A percentile compares a stretch with the other conserved stretches of the same genome.
phyloP scores from a whole-genome alignment of 2,329 filamentous ascomycete species.

The Ophiognomonia clavigignenti-juglandacearum region DNA sequence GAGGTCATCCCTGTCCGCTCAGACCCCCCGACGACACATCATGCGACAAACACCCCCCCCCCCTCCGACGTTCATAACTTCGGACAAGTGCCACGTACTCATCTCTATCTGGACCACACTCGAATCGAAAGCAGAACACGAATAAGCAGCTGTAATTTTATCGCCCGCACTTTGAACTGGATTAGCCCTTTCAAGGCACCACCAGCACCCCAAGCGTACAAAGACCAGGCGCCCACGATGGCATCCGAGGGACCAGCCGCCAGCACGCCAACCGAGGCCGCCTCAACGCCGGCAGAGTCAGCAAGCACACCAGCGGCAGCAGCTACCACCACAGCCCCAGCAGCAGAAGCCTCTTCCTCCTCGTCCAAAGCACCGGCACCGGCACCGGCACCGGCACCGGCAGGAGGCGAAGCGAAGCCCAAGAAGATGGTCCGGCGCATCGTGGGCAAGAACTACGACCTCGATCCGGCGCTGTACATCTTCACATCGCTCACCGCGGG shows the following conservation, averaged over 20 bases:
- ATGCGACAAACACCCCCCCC: too few species aligned
- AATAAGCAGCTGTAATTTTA: too few species aligned
- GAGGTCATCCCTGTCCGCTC: too few species aligned
- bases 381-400: not conserved
- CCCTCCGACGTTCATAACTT: too few species aligned
- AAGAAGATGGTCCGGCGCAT: constrained; percentile 15
- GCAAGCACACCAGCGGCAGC: not conserved
- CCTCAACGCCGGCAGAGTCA: constrained; percentile 1
- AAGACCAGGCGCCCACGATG: constrained; percentile 4
- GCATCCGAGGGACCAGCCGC: constrained; percentile 10
- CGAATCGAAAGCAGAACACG: not conserved
- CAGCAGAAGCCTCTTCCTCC: not conserved
- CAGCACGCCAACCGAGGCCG: not conserved
- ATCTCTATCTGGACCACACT: too few species aligned
- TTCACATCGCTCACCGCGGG: constrained; percentile 95
- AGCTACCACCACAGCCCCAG: not conserved
- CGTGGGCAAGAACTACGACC: constrained; percentile 38
- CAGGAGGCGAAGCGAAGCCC: not conserved
- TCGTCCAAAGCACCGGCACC: not conserved
- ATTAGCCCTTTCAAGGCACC: not conserved
- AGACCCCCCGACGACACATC: too few species aligned
- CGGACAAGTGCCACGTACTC: too few species aligned
- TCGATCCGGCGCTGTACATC: constrained; percentile 77
- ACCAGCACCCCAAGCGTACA: not conserved
- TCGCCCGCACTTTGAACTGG: not conserved